Conservation (phyloP, 1,284 basidiomycete species). For the Kwoniella shivajii region DNA sequence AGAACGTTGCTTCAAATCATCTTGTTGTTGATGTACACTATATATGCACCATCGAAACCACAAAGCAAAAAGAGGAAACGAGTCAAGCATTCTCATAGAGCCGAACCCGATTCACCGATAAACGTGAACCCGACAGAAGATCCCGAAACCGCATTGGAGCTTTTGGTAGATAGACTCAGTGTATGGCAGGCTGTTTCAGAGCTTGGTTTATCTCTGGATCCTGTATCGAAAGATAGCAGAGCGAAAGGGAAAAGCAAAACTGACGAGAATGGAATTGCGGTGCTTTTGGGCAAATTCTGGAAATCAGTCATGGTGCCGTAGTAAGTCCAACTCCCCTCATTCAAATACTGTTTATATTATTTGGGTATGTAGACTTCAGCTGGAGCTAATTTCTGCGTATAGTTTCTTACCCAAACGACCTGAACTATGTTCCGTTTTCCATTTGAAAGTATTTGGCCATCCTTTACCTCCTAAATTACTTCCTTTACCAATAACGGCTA, state of each 20-base stretch:
- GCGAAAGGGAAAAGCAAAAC: conserved; percentile 20
- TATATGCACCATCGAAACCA: not conserved
- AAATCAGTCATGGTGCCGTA: conserved; percentile 24
- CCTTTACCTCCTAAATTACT: conserved; percentile 34
- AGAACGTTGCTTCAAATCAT: conserved; percentile 45
- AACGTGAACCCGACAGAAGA: conserved; percentile 23
- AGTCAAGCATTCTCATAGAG: conserved; percentile 1
- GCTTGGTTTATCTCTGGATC: conserved; percentile 28
- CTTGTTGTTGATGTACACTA: conserved; percentile 32
- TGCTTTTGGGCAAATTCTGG: conserved; percentile 34
- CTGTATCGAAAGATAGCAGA: not conserved
- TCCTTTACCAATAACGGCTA: conserved; percentile 12
- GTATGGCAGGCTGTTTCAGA: conserved; percentile 49
- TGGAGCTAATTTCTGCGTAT: not conserved
- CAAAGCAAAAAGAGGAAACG: conserved; percentile 19
- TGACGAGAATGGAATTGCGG: conserved; percentile 11
- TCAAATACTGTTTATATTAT: not conserved
- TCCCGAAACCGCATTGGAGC: conserved; percentile 31
- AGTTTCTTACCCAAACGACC: conserved; percentile 33
- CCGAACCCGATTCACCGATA: not conserved
- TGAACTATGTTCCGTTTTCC: conserved; percentile 34
- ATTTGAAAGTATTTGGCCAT: conserved; percentile 44
- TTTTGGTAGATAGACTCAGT: conserved; percentile 43
- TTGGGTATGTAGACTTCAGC: not conserved
- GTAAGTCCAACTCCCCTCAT: conserved; percentile 18